Evolutionary conservation across 345 rosid species (phyloP).

Genomic region (Corymbia maculata): DNA sequence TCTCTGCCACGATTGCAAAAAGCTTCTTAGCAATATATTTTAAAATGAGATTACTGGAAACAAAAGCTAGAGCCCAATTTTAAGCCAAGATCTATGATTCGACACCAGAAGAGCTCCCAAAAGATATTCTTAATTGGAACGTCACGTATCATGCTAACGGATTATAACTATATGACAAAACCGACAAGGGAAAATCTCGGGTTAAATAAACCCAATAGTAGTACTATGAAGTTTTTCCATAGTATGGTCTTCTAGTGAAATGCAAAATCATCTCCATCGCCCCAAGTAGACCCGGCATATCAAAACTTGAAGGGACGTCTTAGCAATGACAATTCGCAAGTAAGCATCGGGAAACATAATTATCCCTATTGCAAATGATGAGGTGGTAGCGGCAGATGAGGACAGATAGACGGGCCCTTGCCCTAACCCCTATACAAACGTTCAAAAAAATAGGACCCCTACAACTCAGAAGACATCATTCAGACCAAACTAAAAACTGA

Average conservation of each 20-base stretch:
- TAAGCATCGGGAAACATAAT: neutral
- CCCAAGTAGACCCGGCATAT: neutral
- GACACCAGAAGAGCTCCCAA: neutral
- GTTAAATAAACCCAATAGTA: neutral
- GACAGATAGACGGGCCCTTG: neutral
- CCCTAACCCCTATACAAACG: neutral
- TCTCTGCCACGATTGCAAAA: constrained; percentile 37
- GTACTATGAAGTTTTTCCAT: neutral
- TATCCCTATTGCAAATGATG: neutral
- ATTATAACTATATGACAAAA: neutral
- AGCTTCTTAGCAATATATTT: neutral
- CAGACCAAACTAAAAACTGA: neutral
- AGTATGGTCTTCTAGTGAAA: neutral
- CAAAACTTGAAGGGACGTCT: neutral
- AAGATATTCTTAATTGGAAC: neutral
- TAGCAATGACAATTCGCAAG: neutral
- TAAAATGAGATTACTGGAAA: neutral
- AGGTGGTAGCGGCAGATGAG: neutral
- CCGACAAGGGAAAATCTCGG: neutral
- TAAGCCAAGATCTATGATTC: neutral
- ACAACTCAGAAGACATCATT: neutral
- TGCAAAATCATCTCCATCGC: neutral
- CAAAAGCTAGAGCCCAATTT: neutral
- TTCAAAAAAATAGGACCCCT: neutral
- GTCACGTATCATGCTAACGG: rapidly evolving